Evolutionary conservation across 2,329 filamentous ascomycete genomes (phyloP), one percentile per base, ranked within the genome.

Genomic region (Davidsoniella virescens): DNA sequence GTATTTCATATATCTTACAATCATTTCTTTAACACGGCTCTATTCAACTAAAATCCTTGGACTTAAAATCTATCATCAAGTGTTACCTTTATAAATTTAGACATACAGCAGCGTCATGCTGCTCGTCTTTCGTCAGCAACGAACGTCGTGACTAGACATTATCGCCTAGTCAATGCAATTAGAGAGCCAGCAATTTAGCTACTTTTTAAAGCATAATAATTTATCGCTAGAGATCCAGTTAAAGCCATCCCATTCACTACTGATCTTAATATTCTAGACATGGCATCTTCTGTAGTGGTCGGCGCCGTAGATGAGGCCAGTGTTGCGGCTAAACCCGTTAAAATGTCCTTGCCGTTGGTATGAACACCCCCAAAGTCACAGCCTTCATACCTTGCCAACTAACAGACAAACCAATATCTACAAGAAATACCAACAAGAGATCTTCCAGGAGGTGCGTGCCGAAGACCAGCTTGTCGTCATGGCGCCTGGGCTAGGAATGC

Each of bases 401-500:
- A 26, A 48, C 50, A 23, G 26, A 36, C 20, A 23, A 23, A 23
- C 20, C 9, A 38, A 12, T 29, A 16, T 26, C 18, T 7, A n/a
- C 9, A 18, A 83, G 79, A 73, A 87, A 72, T 98, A 93, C 65
- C 92, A 98, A 70, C 88, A 96, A 69, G 82, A 86, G 61, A 78
- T 96, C 59, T 96, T 96, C 70, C 86, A 84, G 63, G 84, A 92
- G 67, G 78, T 94, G 57, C 82, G 87, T 55, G 71, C 79, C 54
- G 85, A 95, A 68, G 92, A 98, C 84, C 84, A 93, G 65, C 80
- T 98, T 56, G 83, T 96, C 59, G 74, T 98, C 50, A 76, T 96
- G 50, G 92, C 90, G 40, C 84, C 87, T 49, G 92, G 92, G 57
- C 80, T 98, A 44, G 92, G 92, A 58, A 80, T 96, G 43, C 77